These are phyloP conservation scores for Falciphora oryzae DNA, from an alignment of 2,329 filamentous ascomycete species.

Conservation along the genomic window DNA sequence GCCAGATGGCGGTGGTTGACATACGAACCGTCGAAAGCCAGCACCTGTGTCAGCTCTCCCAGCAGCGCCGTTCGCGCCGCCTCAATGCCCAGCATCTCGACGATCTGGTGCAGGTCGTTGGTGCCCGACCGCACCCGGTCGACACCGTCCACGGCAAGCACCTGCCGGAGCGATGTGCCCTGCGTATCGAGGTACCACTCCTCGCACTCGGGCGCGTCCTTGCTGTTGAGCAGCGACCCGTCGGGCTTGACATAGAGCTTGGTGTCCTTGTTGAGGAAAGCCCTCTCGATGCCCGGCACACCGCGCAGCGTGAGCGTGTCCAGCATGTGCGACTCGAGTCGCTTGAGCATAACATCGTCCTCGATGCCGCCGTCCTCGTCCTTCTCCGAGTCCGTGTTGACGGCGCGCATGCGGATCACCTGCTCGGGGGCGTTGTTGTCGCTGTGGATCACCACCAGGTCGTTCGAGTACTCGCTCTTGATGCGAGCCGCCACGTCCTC, in stretches of 20 bases:
- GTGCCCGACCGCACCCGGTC: conserved; percentile 82
- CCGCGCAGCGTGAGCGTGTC: conserved; percentile 88
- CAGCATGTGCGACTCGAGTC: conserved; percentile 83
- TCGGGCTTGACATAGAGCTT: conserved; percentile 62
- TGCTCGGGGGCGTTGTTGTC: conserved; percentile 97
- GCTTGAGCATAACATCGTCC: conserved; percentile 89
- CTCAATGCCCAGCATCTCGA: conserved; percentile 94
- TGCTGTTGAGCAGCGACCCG: conserved; percentile 68
- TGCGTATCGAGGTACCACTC: conserved; percentile 97
- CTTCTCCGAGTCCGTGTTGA: conserved; percentile 63
- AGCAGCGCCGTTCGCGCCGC: conserved; percentile 83
- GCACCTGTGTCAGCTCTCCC: conserved; percentile 81
- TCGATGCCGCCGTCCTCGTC: conserved; percentile 62
- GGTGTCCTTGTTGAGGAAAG: conserved; percentile 82
- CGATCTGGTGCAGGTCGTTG: conserved; percentile 92
- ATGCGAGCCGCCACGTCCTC: conserved; percentile 86
- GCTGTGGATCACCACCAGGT: conserved; percentile 90
- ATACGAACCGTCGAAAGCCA: conserved; percentile 98
- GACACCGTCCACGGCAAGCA: conserved; percentile 82
- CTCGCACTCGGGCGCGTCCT: conserved; percentile 68
- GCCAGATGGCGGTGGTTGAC: conserved; percentile 98
- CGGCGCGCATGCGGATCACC: conserved; percentile 85
- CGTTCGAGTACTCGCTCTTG: conserved; percentile 78
- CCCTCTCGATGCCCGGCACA: conserved; percentile 80
- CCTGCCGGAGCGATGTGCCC: conserved; percentile 78